Evolutionary conservation across 371 early-diverging fungal genomes (phyloP), one percentile per base, ranked within the genome.

Genomic region (Apophysomyces ossiformis): DNA sequence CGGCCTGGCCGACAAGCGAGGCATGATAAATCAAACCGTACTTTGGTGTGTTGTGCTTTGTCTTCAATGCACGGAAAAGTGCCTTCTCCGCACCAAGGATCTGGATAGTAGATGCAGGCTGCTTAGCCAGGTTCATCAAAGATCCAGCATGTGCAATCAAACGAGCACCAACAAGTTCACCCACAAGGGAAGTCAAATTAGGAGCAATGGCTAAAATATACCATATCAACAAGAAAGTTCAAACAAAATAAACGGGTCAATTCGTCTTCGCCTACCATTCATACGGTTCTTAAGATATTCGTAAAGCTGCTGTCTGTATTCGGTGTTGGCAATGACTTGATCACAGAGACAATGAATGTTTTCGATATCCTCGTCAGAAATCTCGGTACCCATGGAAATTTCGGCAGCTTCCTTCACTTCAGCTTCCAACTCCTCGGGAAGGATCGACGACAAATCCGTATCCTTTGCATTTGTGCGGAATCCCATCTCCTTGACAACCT

Each of bases 31-130:
- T 90, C 61, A 97, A 83, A 76, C 99, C 99, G 76, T 97, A 97
- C 85, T 99, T 98, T 69, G 99, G 99, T 37, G 99, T 98, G 79
- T 95, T 91, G 74, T 92, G 86, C 84, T 96, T 93, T 64, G 93
- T 92, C 89, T 96, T 96, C 70, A 98, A 78, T 8, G 99, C 97
- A 69, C 96, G 90, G 87, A 96, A 96, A 54, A 97, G 89, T 26
- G 97, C 97, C 89, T 99, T 99, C 84, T 99, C 98, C 60, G 99
- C 97, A 78, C 99, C 99, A 26, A 97, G 87, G 60, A 99, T 95
- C 87, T 99, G 99, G 63, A 99, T 90, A 65, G 98, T 97, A 61
- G 95, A 93, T 39, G 96, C 95, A 61, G 97, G 96, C 75, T 91
- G 88, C 86, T 96, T 96, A 75, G 95, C 90, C 61, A 99, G 83